A percentile compares a stretch with the other conserved stretches of the same genome.
Evolutionary conservation across 2,329 filamentous ascomycete species (phyloP).

Genomic region (Botrytis byssoidea): DNA sequence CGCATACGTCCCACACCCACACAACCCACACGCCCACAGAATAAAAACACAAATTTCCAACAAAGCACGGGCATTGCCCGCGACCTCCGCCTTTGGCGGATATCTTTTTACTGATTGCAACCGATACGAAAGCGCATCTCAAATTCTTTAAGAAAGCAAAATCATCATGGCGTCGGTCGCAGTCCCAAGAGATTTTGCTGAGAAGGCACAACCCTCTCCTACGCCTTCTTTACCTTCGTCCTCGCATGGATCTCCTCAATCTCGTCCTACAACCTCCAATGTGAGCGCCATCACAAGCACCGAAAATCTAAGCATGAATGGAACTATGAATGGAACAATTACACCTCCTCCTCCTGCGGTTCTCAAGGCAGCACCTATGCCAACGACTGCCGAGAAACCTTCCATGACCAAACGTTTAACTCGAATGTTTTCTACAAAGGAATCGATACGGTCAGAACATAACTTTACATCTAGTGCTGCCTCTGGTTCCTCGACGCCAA

Average conservation of each 20-base stretch:
- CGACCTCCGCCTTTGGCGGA: slow-evolving; percentile 29
- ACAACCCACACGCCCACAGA: neutral
- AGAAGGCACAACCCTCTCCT: slow-evolving; percentile 33
- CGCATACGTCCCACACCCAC: neutral
- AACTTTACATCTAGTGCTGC: slow-evolving; percentile 31
- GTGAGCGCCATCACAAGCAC: slow-evolving; percentile 31
- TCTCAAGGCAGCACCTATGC: slow-evolving; percentile 27
- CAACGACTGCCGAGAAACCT: slow-evolving; percentile 47
- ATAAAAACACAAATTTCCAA: slow-evolving; percentile 17
- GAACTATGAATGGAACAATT: slow-evolving; percentile 33
- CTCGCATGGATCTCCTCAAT: slow-evolving; percentile 31
- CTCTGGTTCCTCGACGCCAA: slow-evolving; percentile 40
- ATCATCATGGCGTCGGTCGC: slow-evolving; percentile 36
- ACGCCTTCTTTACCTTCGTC: slow-evolving; percentile 34
- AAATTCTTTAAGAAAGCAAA: slow-evolving; percentile 13
- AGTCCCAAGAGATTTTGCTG: slow-evolving; percentile 29
- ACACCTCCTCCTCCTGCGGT: slow-evolving; percentile 37
- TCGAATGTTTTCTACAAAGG: slow-evolving; percentile 64
- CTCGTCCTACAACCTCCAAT: slow-evolving; percentile 30
- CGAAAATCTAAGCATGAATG: slow-evolving; percentile 36
- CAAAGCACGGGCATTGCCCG: slow-evolving; percentile 32
- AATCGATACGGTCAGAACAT: slow-evolving; percentile 40
- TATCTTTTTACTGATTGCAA: slow-evolving; percentile 20
- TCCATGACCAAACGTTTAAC: slow-evolving; percentile 64
- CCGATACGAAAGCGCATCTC: slow-evolving; percentile 17